A percentile compares a stretch with the other conserved stretches of the same genome.
phyloP scores from a whole-genome alignment of 179 eudicot species.

The Carnegiea gigantea region DNA sequence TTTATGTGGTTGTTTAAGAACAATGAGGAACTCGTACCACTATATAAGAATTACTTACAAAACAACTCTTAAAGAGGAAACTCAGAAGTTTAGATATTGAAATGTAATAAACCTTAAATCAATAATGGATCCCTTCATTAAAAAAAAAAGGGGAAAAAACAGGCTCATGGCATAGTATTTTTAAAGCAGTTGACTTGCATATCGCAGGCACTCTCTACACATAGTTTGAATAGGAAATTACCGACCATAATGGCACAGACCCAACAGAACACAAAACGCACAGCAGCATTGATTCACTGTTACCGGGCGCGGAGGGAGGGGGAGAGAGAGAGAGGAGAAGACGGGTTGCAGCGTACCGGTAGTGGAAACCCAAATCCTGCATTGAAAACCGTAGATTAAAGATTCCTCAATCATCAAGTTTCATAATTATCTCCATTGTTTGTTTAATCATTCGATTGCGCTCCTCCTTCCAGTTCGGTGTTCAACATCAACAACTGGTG shows the following conservation, averaged over 20 bases:
- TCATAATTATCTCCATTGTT: constrained; percentile 3
- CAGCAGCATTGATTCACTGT: constrained; percentile 5
- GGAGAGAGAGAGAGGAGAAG: neutral
- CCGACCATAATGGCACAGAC: neutral
- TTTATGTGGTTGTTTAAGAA: too few relatives aligned
- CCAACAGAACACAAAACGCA: neutral
- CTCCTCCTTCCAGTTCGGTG: constrained; percentile 13
- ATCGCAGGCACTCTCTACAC: neutral
- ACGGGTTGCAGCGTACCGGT: neutral
- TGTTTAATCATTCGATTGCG: constrained; percentile 9
- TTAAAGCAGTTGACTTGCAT: constrained; percentile 23
- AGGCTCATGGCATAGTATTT: neutral
- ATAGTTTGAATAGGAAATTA: neutral
- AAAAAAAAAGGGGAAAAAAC: too few relatives aligned
- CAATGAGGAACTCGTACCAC: too few relatives aligned
- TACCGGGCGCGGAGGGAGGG: constrained; percentile 11
- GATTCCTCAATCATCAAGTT: constrained; percentile 15
- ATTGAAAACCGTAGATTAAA: constrained; percentile 1
- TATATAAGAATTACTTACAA: too few relatives aligned
- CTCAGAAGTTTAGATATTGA: too few relatives aligned
- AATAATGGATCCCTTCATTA: neutral
- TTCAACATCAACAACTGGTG: constrained; percentile 27
- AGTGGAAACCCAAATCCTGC: neutral
- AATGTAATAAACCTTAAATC: too few relatives aligned
- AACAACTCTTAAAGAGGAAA: too few relatives aligned